Percentiles rank a stretch among this genome's conserved stretches.
Conservation (phyloP, 2,329 filamentous ascomycete species). For the Fusarium sambucinum region DNA sequence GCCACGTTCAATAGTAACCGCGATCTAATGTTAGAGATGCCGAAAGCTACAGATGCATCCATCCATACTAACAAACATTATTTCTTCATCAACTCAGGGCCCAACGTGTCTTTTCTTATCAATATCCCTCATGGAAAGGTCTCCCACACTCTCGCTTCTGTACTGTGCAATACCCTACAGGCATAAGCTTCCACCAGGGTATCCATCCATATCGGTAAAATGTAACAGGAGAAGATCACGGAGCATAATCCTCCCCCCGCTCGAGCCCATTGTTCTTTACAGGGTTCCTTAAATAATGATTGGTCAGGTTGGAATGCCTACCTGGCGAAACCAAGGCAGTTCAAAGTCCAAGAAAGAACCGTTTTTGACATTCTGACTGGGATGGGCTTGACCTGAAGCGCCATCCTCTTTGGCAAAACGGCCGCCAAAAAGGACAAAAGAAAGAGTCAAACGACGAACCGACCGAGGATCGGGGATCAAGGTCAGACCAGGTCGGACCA, state of each 20-base stretch:
- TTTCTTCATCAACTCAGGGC: constrained; percentile 9
- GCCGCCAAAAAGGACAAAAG: constrained; percentile 4
- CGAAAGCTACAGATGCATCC: constrained; percentile 7
- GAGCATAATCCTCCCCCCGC: constrained; percentile 13
- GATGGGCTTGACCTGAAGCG: neutral
- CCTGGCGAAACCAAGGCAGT: constrained; percentile 24
- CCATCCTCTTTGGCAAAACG: constrained; percentile 24
- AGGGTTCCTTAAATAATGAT: constrained; percentile 23
- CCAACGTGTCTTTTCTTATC: constrained; percentile 4
- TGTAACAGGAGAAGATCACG: constrained; percentile 25
- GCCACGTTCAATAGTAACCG: constrained; percentile 33
- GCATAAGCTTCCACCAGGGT: constrained; percentile 12
- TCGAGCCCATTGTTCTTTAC: constrained; percentile 20
- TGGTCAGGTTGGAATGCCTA: constrained; percentile 34
- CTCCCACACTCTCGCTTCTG: neutral
- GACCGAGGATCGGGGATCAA: neutral
- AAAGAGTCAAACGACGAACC: neutral
- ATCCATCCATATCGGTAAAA: neutral
- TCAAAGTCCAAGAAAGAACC: constrained; percentile 14
- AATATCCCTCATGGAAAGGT: neutral
- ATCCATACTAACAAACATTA: neutral
- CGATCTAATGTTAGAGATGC: constrained; percentile 14
- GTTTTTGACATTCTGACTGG: constrained; percentile 6
- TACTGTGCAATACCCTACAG: neutral
- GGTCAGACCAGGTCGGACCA: neutral